Base-by-base conservation (phyloP, 768 basidiomycete species). In the Leucocoprinus birnbaumii region DNA sequence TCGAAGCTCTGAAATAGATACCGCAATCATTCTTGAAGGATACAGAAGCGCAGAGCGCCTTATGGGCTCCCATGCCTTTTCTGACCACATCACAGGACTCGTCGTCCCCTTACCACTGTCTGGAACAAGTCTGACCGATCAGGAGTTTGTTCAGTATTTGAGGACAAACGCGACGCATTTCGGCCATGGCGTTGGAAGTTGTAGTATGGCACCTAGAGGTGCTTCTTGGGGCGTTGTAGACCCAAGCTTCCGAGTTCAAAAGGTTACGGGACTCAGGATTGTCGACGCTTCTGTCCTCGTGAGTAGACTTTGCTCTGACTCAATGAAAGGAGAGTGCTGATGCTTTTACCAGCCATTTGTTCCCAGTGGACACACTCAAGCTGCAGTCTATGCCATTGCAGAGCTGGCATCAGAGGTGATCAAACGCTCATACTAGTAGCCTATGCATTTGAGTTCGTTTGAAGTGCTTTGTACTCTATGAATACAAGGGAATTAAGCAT, bases 1-100 rank as follows among this genome's bases (percentile, higher is more conserved):
- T 26, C 69, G 73, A 41, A 57, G 51, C 14, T 46, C 53, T 5
- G 47, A 48, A 2, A 43, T 63, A 38, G 69, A 69, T 48, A 48
- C 64, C 14, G 38, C 47, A n/a, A 60, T 61, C n/a, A 55, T 69
- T 42, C 60, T 58, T 16, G 55, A 63, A 43, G 62, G 53, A 10
- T 54, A 69, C 34, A 49, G 53, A n/a, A 59, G 53, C 8, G 58
- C 60, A 0, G 49, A 46, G 6, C 46, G 51, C 7, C 67, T 71
- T 49, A 26, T 64, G 13, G 10, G 55, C 9, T 63, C 63, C 2
- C 25, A 58, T 7, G 55, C 56, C 1, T 62, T 60, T 57, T 27
- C 46, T 6, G 57, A 50, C 1, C 59, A 60, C 42, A 38, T 63
- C n/a, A 41, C 62, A 9, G 51, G 45, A 2, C 24, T 40, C 13